phyloP scores from a whole-genome alignment of 257 asterid genomes.

The Capsicum chinense region DNA sequence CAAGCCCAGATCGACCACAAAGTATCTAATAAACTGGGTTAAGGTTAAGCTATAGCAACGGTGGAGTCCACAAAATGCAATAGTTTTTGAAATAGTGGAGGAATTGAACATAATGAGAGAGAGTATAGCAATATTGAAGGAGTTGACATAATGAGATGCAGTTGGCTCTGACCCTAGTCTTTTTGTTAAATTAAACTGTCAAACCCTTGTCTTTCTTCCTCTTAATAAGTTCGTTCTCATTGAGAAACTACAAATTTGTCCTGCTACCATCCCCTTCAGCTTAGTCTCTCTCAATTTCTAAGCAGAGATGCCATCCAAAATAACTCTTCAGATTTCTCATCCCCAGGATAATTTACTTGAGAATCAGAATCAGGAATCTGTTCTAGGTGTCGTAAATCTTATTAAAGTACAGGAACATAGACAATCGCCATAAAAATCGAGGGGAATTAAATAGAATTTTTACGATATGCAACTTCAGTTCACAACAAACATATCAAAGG shows the following conservation, averaged over 20 bases:
- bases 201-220: neutral
- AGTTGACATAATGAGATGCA: neutral
- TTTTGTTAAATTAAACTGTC: neutral
- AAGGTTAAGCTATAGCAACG: neutral
- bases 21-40: neutral
- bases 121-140: neutral
- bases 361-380: neutral
- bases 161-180: neutral
- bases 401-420: neutral
- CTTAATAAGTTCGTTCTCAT: neutral
- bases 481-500: neutral
- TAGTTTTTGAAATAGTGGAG: neutral
- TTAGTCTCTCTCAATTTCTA: neutral
- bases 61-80: neutral
- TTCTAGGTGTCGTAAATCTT: neutral
- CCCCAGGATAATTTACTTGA: constrained; percentile 1
- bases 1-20: neutral
- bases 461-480: neutral
- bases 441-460: neutral
- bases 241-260: neutral
- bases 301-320: neutral
- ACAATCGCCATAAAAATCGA: neutral
- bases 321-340: constrained; percentile 3
- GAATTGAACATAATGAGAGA: neutral
- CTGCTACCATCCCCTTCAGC: neutral